These are phyloP conservation scores for Theileria annulata DNA, from an alignment of 169 alveolate species.

Conservation along the genomic window DNA sequence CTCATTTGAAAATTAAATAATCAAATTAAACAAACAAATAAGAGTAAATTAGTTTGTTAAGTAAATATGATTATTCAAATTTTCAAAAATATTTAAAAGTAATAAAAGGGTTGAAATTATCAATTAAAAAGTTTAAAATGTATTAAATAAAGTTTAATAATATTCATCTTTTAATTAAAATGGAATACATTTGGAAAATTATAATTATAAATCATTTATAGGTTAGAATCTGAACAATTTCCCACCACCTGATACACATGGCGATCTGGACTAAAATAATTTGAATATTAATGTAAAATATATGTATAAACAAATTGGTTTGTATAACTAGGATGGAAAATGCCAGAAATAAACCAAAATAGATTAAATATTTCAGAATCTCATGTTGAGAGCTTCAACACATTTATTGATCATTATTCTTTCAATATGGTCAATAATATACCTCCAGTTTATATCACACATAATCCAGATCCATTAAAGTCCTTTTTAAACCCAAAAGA, in stretches of 20 bases:
- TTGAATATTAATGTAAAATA: constrained; percentile 6
- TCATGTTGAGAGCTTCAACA: constrained; percentile 67
- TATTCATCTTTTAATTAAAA: background rate
- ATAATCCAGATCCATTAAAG: constrained; percentile 44
- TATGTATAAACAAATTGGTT: background rate
- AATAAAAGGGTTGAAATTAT: background rate
- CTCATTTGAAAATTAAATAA: constrained; percentile 27
- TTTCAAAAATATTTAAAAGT: background rate
- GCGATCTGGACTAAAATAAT: background rate
- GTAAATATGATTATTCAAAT: background rate
- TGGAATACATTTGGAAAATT: background rate
- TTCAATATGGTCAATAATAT: constrained; percentile 53
- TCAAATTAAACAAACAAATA: background rate
- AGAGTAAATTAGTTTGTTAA: background rate
- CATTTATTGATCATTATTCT: constrained; percentile 65
- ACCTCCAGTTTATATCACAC: constrained; percentile 68
- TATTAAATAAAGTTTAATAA: too few species aligned
- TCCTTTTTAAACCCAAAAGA: constrained; percentile 47
- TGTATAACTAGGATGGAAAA: background rate
- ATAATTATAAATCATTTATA: background rate
- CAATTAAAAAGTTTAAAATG: background rate
- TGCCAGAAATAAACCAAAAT: constrained; percentile 50
- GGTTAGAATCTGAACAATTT: background rate
- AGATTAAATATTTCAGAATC: constrained; percentile 47
- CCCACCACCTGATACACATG: constrained; percentile 13